These are phyloP conservation scores for Leccinellum rugosiceps DNA, from an alignment of 768 basidiomycete species.

Conservation along the genomic window DNA sequence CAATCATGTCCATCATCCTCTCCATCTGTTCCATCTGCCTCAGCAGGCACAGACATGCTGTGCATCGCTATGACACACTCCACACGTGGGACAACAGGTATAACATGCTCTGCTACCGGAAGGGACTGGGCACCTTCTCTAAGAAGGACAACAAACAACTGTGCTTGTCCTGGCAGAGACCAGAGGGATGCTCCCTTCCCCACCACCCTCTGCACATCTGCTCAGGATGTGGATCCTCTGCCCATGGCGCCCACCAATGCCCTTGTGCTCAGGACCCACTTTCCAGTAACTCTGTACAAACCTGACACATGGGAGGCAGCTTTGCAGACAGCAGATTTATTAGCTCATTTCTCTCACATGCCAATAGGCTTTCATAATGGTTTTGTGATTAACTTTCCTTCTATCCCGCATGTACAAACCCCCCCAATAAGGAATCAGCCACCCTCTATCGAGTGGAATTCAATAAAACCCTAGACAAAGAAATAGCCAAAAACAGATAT, in stretches of 20 bases:
- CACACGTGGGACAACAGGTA: background rate
- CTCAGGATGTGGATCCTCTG: background rate
- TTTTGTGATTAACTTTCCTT: background rate
- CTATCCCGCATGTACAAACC: background rate
- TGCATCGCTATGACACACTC: background rate
- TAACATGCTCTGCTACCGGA: background rate
- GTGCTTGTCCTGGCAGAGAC: background rate
- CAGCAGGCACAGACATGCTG: background rate
- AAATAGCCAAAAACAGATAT: background rate
- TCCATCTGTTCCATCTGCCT: background rate
- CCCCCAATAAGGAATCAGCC: background rate
- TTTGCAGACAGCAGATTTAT: background rate
- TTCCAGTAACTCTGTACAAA: background rate
- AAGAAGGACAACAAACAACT: background rate
- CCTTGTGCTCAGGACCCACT: background rate
- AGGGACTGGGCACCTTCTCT: background rate
- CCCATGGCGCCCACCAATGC: background rate
- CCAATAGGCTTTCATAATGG: background rate
- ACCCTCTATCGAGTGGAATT: background rate
- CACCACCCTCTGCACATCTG: background rate
- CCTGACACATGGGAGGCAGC: background rate
- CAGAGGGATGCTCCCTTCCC: background rate
- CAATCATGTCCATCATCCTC: too few species aligned
- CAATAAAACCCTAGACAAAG: background rate
- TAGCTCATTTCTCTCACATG: background rate